A percentile compares a stretch with the other conserved stretches of the same genome.
Evolutionary conservation across 2,329 filamentous ascomycete genomes (phyloP).

Genomic region (Amesomyces nigricolor): DNA sequence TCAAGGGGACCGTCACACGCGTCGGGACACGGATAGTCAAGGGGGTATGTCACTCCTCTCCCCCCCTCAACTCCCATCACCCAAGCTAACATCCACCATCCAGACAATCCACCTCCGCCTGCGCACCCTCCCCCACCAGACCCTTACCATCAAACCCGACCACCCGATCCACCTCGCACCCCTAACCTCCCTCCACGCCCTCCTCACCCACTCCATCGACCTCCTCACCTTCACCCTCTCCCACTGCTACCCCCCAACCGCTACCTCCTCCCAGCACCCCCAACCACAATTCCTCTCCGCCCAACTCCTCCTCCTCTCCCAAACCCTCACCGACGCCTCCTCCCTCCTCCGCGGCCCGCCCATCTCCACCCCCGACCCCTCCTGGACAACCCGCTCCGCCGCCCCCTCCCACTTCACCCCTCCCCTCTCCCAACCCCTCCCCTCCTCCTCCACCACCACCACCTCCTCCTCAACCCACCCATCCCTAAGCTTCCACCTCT

Average conservation of each 20-base stretch:
- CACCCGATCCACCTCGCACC: slow-evolving; percentile 58
- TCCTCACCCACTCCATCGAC: slow-evolving; percentile 78
- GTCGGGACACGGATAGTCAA: slow-evolving; percentile 89
- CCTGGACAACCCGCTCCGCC: slow-evolving; percentile 42
- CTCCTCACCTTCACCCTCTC: slow-evolving; percentile 72
- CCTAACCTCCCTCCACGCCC: slow-evolving; percentile 64
- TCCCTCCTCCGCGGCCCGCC: slow-evolving; percentile 52
- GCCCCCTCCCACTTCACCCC: slow-evolving; percentile 40
- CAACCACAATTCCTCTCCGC: slow-evolving; percentile 47
- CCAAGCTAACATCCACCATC: slow-evolving; percentile 1
- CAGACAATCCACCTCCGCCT: slow-evolving; percentile 74
- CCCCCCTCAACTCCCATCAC: neutral
- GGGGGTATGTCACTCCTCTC: slow-evolving; percentile 55
- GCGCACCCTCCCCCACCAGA: slow-evolving; percentile 54
- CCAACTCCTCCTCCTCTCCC: slow-evolving; percentile 51
- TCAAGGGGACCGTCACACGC: slow-evolving; percentile 89
- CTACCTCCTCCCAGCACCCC: slow-evolving; percentile 54
- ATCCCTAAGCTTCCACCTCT: slow-evolving; percentile 68
- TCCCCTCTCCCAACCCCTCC: slow-evolving; percentile 24
- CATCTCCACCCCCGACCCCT: slow-evolving; percentile 34
- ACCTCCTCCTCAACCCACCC: slow-evolving; percentile 25
- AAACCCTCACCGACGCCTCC: slow-evolving; percentile 48
- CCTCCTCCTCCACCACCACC: neutral
- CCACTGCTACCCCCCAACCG: slow-evolving; percentile 54
- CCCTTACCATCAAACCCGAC: slow-evolving; percentile 43